Evolutionary conservation across 177 flowering plant genomes (phyloP).

Genomic region (Vitis hybrid): DNA sequence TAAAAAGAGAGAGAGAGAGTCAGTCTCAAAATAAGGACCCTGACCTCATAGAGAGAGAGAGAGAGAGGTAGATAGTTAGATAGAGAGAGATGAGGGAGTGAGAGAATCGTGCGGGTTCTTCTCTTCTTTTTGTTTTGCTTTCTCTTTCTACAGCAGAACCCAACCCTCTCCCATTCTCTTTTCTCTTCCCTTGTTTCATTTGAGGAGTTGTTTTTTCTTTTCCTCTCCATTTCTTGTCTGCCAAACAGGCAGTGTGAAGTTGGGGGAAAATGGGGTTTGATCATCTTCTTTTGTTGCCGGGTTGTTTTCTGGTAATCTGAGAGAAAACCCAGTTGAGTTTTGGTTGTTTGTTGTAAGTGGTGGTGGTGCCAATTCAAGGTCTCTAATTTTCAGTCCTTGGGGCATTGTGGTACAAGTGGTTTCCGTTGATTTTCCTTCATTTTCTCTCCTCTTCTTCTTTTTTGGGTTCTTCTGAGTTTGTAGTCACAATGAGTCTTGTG

Average conservation of each 20-base stretch:
- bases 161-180: not conserved
- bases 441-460: not conserved
- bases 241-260: not conserved
- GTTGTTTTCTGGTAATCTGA: not conserved
- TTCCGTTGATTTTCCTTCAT: not conserved
- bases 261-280: not conserved
- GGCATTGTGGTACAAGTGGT: not conserved
- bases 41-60: slow-evolving; percentile 4
- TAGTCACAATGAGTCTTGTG: slow-evolving; percentile 10
- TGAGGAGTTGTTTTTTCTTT: not conserved
- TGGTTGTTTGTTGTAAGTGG: too few relatives aligned
- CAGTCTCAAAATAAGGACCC: slow-evolving; percentile 12
- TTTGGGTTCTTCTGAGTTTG: slow-evolving; percentile 1
- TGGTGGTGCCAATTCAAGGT: too few relatives aligned
- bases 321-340: too few relatives aligned
- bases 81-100: not conserved
- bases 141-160: not conserved
- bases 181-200: not conserved
- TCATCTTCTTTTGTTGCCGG: not conserved
- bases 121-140: slow-evolving; percentile 4
- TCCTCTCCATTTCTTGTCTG: not conserved
- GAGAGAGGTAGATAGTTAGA: not conserved
- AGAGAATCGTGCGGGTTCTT: slow-evolving; percentile 14
- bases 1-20: slow-evolving; percentile 10
- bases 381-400: not conserved